Evolutionary conservation across 495 filamentous ascomycete species (phyloP), one percentile per base, ranked within the genome.

Genomic region (Sordaria brevicollis): DNA sequence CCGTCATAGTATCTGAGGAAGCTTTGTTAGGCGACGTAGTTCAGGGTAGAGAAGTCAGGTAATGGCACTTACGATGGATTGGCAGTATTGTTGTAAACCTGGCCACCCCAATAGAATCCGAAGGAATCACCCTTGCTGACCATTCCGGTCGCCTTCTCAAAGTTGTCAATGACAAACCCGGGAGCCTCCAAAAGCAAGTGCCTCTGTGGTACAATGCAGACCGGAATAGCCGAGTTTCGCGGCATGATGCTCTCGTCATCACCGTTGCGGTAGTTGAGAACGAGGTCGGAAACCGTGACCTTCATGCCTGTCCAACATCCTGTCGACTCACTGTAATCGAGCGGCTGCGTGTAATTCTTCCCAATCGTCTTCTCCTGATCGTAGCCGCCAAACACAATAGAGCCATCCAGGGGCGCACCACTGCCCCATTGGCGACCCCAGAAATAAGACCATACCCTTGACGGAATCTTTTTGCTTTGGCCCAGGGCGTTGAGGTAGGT

Each of bases 351-450:
- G 31, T 76, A 70, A 29, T 80, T 80, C 5, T 41, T 43, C 3
- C 79, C 81, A 3, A 72, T 76, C 7, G 77, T 74, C 66, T 83
- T 84, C 15, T 81, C 80, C 65, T 68, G 36, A 67, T 84, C 83
- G 67, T 82, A 85, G 36, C 81, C 83, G 7, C 83, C 83, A 10
- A 85, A 74, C 11, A 84, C 79, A 13, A 83, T 41, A 6, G 57
- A 74, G 1, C 83, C 83, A 68, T 85, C 79, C 57, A 79, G 75
- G 70, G 75, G 73, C 1, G 54, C 67, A 13, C 74, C 57, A 36
- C 35, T 73, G 34, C 76, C 76, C 62, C 82, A 81, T 65, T 75
- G 77, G n/a, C 76, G 77, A 6, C 83, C 83, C 76, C 76, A 82
- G 72, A 81, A 84, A 25, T 80, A 70, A 4, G 78, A 79, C 78